Conservation (phyloP, 2,329 filamentous ascomycete genomes). For the Davidsoniella virescens region DNA sequence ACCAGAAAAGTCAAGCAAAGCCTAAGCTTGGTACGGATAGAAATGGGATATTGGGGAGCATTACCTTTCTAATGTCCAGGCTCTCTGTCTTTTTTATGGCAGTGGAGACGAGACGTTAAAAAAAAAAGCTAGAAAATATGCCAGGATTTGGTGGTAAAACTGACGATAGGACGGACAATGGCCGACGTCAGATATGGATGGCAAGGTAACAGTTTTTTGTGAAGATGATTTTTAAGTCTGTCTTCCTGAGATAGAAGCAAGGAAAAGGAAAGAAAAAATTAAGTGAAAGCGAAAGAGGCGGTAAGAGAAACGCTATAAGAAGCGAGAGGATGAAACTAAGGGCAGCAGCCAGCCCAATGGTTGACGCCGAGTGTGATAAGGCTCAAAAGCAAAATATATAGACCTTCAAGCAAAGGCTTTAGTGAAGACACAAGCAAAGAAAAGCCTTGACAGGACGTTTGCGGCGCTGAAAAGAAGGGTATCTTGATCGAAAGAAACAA, state of each 20-base stretch:
- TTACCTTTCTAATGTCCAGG: conserved; percentile 3
- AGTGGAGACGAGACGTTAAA: not conserved
- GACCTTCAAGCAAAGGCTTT: too few species aligned
- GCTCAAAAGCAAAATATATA: not conserved
- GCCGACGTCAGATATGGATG: not conserved
- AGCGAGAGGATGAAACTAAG: too few species aligned
- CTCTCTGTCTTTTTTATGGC: not conserved
- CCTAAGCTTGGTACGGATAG: not conserved
- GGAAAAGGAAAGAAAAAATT: not conserved
- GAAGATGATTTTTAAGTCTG: not conserved
- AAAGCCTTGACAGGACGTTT: too few species aligned
- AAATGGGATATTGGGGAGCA: not conserved
- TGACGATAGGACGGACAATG: not conserved
- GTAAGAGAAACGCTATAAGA: too few species aligned
- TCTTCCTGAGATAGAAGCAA: not conserved
- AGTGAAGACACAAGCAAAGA: too few species aligned
- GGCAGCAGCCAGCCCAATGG: too few species aligned
- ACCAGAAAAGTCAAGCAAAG: conserved; percentile 1
- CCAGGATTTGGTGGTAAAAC: not conserved
- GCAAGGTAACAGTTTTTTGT: not conserved
- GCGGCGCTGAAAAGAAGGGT: too few species aligned
- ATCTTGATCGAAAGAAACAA: too few species aligned
- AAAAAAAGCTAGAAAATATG: not conserved
- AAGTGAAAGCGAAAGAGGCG: not conserved
- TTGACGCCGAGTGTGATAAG: not conserved